Evolutionary conservation across 2,329 filamentous ascomycete genomes (phyloP), one percentile per base, ranked within the genome.

Genomic region (Penicillium sp.): DNA sequence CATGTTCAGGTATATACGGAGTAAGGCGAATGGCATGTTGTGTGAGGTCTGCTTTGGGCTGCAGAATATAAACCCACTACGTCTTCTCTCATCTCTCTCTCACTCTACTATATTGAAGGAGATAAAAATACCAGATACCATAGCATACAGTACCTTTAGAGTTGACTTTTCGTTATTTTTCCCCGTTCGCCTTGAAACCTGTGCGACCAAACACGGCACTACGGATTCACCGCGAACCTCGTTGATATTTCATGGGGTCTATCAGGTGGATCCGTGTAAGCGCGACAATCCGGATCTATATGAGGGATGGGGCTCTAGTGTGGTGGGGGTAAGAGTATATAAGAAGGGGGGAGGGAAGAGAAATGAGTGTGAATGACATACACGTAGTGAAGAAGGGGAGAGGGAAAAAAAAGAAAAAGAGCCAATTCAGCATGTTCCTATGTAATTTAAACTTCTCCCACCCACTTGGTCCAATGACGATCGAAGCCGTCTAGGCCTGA

Each of bases 371-470:
- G 31, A 11, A 14, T 27, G 24, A 27, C 24, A 27, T 27, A 27
- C 18, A 18, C 18, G 18, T 18, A 18, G 18, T 18, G 18, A 8
- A 10, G 31, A 34, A 14, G 4, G 31, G 14, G 36, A 38, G 36
- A 38, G 31, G 16, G 14, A 38, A 16, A n/a, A 36, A 16, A 46
- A 2, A 34, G 18, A 34, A 22, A 32, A 18, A 34, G 13, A 36
- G 11, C n/a, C n/a, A 40, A 40, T 40, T 40, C 18, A 18, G n/a
- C 38, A 40, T 18, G 10, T 40, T 21, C 45, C 32, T 46, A 38
- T 39, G 55, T 59, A 57, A 59, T 55, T 59, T 63, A 60, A 63
- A 59, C 60, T 63, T 62, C 56, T 60, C 57, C 54, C 54, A 54
- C 57, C 54, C 52, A 54, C 36, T 57, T 39, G 57, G 55, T 60